Evolutionary conservation across 306 rosid genomes (phyloP).

Genomic region (Amphicarpaea edgeworthii): DNA sequence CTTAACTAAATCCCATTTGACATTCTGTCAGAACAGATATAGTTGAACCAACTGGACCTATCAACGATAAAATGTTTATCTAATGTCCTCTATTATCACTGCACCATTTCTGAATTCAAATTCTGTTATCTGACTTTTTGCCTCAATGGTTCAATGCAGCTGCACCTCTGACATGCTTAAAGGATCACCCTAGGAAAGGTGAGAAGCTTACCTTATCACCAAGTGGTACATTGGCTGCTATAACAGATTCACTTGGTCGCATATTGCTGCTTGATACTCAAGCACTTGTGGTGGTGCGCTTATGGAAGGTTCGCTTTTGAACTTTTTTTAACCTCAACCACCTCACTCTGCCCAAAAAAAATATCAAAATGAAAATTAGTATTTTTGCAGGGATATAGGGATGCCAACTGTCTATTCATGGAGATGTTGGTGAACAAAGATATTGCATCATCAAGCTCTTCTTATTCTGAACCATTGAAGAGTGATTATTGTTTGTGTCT

Average conservation of each 20-base stretch:
- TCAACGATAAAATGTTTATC: constrained; percentile 3
- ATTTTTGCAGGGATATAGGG: constrained; percentile 87
- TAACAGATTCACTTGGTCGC: constrained; percentile 99
- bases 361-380: neutral
- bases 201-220: constrained; percentile 96
- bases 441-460: constrained; percentile 67
- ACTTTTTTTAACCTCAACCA: constrained; percentile 1
- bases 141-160: constrained; percentile 66
- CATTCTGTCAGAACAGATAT: constrained; percentile 18
- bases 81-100: constrained; percentile 3
- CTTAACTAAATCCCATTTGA: neutral
- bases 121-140: constrained; percentile 40
- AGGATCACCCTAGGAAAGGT: constrained; percentile 98
- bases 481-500: constrained; percentile 96
- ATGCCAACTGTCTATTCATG: constrained; percentile 94
- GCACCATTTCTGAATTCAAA: constrained; percentile 32
- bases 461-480: constrained; percentile 70
- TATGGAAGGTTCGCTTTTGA: constrained; percentile 80
- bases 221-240: constrained; percentile 96
- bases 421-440: constrained; percentile 92
- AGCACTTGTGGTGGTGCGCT: constrained; percentile 97
- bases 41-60: constrained; percentile 30
- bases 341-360: neutral
- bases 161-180: constrained; percentile 86
- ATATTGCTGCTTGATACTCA: constrained; percentile 93